Percentiles rank a stretch among this genome's conserved stretches.
phyloP scores from a whole-genome alignment of 2,329 filamentous ascomycete genomes.

The Dactylellina haptotyla region DNA sequence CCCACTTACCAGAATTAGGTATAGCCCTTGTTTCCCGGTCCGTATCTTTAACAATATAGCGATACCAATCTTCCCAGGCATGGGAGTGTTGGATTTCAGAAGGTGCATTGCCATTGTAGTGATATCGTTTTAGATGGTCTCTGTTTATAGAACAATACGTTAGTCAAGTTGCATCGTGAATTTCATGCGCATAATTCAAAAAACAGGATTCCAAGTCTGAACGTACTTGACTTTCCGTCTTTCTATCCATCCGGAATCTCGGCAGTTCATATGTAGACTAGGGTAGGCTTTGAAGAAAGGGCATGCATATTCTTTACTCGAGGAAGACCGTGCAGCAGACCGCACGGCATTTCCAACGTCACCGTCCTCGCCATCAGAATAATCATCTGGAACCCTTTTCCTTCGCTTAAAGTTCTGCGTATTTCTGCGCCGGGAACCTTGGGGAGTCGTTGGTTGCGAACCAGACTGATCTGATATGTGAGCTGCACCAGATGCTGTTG shows the following conservation, averaged over 20 bases:
- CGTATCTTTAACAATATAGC: slow-evolving; percentile 47
- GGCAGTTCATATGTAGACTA: slow-evolving; percentile 38
- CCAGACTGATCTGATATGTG: background rate
- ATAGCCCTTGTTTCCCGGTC: slow-evolving; percentile 29
- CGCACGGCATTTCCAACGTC: slow-evolving; percentile 10
- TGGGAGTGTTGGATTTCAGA: slow-evolving; percentile 48
- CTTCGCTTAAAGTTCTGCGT: slow-evolving; percentile 34
- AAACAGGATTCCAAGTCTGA: background rate
- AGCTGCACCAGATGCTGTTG: background rate
- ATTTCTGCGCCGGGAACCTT: slow-evolving; percentile 6
- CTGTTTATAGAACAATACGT: slow-evolving; percentile 18
- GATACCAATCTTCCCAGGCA: slow-evolving; percentile 48
- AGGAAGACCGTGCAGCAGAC: slow-evolving; percentile 8
- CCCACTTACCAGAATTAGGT: slow-evolving; percentile 46
- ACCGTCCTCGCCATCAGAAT: slow-evolving; percentile 32
- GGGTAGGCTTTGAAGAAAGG: slow-evolving; percentile 49
- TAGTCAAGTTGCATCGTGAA: slow-evolving; percentile 2
- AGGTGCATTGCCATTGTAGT: slow-evolving; percentile 37
- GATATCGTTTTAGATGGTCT: slow-evolving; percentile 45
- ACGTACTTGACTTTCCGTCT: slow-evolving; percentile 51
- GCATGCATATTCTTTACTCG: slow-evolving; percentile 44
- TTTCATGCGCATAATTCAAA: background rate
- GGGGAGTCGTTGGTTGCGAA: slow-evolving; percentile 14
- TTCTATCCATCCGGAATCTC: slow-evolving; percentile 42
- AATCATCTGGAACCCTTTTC: slow-evolving; percentile 36